Percentiles rank a stretch among this genome's conserved stretches.
phyloP scores from a whole-genome alignment of 768 basidiomycete genomes.

The Cytidiella melzeri region DNA sequence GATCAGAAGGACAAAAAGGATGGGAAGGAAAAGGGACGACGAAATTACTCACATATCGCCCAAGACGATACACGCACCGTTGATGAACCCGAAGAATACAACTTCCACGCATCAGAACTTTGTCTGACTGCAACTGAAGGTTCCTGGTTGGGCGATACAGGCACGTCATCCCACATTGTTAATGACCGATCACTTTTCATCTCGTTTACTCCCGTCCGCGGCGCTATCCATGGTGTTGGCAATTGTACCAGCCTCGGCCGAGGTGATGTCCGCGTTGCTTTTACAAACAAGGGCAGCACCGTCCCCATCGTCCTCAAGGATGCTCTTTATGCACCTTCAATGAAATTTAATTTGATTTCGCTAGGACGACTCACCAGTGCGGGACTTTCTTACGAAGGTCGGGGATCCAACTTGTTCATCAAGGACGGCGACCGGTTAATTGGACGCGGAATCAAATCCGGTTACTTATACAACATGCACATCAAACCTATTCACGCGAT shows the following conservation, averaged over 20 bases:
- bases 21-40: not conserved
- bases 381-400: not conserved
- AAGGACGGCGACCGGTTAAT: not conserved
- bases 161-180: constrained; percentile 10
- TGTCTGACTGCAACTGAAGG: not conserved
- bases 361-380: constrained; percentile 7
- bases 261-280: constrained; percentile 5
- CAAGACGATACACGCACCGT: not conserved
- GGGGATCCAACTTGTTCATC: not conserved
- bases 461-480: no score
- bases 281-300: not conserved
- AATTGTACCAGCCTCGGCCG: constrained; percentile 10
- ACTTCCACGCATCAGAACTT: not conserved
- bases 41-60: not conserved
- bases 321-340: constrained; percentile 10
- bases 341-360: no score
- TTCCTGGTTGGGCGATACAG: constrained; percentile 15
- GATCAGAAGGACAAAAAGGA: no score
- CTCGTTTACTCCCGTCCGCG: no score
- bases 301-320: constrained; percentile 7
- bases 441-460: no score
- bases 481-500: not conserved
- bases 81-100: no score
- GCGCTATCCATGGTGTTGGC: constrained; percentile 11
- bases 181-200: constrained; percentile 8